A percentile compares a stretch with the other conserved stretches of the same genome.
Conservation (phyloP, 2,329 filamentous ascomycete species). For the Claviceps arundinis region DNA sequence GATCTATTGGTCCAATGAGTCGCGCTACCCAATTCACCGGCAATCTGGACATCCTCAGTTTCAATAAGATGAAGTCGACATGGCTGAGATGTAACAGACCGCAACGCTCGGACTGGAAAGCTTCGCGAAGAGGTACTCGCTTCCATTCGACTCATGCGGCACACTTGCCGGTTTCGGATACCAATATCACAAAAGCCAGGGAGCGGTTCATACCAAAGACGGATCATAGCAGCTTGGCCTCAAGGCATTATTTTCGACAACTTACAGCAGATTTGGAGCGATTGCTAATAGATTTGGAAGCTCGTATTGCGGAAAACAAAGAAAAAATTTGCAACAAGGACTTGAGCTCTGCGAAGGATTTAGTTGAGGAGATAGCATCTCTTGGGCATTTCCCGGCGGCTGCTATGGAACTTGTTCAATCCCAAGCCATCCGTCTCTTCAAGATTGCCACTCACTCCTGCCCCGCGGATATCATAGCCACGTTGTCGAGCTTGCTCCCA, state of each 20-base stretch:
- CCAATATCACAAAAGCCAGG: neutral
- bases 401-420: conserved; percentile 4
- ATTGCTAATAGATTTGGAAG: conserved; percentile 5
- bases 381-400: conserved; percentile 7
- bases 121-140: neutral
- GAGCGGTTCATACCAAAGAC: conserved; percentile 1
- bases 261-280: conserved; percentile 4
- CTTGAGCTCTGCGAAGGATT: neutral
- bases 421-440: conserved; percentile 14
- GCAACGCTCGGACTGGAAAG: neutral
- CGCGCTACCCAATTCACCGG: neutral
- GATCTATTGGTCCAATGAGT: too few species aligned
- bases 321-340: too few species aligned
- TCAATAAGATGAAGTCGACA: conserved; percentile 1
- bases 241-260: conserved; percentile 5
- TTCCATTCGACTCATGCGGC: neutral
- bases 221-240: neutral
- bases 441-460: conserved; percentile 8
- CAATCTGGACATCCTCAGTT: conserved; percentile 3
- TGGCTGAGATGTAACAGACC: neutral
- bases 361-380: conserved; percentile 10
- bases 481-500: conserved; percentile 12
- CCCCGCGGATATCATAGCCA: conserved; percentile 8
- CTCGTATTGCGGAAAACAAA: neutral
- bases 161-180: neutral